Base-by-base conservation (phyloP, 1,284 basidiomycete genomes). In the Cryptococcus sp. region DNA sequence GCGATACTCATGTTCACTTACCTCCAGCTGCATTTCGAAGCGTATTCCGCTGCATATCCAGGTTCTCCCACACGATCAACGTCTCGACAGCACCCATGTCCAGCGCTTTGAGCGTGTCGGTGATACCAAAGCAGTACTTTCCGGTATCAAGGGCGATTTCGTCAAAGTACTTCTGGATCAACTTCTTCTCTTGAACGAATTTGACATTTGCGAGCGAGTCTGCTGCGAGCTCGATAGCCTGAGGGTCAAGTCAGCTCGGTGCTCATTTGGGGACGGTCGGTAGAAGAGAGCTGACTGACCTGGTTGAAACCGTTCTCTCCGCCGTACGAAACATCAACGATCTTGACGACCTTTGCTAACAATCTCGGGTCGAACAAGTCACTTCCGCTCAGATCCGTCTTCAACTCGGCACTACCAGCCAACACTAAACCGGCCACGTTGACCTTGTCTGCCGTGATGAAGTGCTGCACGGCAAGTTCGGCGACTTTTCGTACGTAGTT, bases 401-500 rank as follows among this genome's bases (percentile, higher is more conserved):
- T 99, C 85, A 99, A 94, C 79, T 99, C 96, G 58, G 96, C 96
- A 69, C 88, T 91, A 79, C 96, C 96, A 46, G 96, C 96, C 17
- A 99, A 85, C n/a, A 99, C 93, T 54, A 99, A 82, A 51, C 96
- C 96, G 52, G 90, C 89, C 27, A 96, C 93, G 77, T 99, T 99
- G 81, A 98, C 94, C 80, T 96, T 97, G 84, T 99, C 96, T 79
- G 87, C 88, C 48, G 93, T 93, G 79, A 99, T 97, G 78, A 93
- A 99, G 80, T 98, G 93, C 80, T 98, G 94, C 10, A 98, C 94
- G 2, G 96, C 93, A 57, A 87, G 82, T 80, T 99, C 95, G 54
- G 95, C 94, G 59, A 99, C 94, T 81, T 99, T 99, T 70, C 96
- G 90, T 51, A 99, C 94, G 78, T 99, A 99, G 81, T 99, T 99